Base-by-base conservation (phyloP, 2,329 filamentous ascomycete genomes). In the Aureobasidium pullulans region DNA sequence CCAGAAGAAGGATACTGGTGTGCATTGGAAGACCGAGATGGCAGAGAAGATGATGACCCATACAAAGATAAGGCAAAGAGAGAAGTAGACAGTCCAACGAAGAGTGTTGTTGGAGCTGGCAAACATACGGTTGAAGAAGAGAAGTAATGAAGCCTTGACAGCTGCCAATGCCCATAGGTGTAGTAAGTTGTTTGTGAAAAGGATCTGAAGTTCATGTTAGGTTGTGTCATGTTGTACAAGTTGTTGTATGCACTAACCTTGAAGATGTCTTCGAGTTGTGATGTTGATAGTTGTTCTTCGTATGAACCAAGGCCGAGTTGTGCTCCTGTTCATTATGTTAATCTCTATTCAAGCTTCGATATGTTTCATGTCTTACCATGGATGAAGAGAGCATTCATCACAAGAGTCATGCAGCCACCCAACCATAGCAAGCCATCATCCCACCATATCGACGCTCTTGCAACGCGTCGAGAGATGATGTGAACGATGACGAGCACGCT, bases 61-160 rank as follows among this genome's bases (percentile, higher is more conserved):
- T 9, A 62, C 46, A n/a, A 69, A 56, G 10, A 73, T 66, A 59
- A 73, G 64, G 6, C 59, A 64, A 56, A 73, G 69, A 7, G 70
- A 36, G 11, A 62, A 64, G 34, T 66, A 71, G 43, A 68, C 64
- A 8, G 62, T 62, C 29, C 72, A 63, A 5, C 73, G 71, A 66
- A 75, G 74, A 16, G 65, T 64, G 13, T 65, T 68, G 10, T 72
- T 73, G 13, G 71, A 73, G 39, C 49, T 46, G 40, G 52, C 39
- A 59, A 80, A 79, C 37, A 80, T 72, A 23, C 75, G 75, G 23
- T 76, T 71, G 62, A 78, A 79, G 62, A 78, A 77, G 60, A 79
- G 68, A 1, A 79, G 66, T 43, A 79, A 77, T 0, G 75, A 77
- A 11, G 73, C 68, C 66, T 79, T 78, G 36, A 60, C 47, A 3